phyloP scores from a whole-genome alignment of 768 basidiomycete species.

The Sarcodon sp. region DNA sequence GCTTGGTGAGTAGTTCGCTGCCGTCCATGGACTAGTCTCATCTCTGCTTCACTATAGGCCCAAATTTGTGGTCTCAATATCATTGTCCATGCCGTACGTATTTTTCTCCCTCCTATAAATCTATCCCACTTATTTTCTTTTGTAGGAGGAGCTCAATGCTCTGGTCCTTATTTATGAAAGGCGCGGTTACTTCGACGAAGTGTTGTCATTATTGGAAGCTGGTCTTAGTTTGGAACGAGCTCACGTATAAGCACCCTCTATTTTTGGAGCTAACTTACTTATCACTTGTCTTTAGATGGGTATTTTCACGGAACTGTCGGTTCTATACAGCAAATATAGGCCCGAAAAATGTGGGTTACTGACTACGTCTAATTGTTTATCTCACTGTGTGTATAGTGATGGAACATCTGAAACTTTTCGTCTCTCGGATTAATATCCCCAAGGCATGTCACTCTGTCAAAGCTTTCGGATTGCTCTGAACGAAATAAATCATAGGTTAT shows the following conservation, averaged over 20 bases:
- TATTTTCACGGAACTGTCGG: slow-evolving; percentile 91
- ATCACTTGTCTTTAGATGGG: slow-evolving; percentile 52
- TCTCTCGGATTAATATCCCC: slow-evolving; percentile 94
- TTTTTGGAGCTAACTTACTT: background rate
- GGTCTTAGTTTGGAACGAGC: slow-evolving; percentile 94
- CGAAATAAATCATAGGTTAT: slow-evolving; percentile 47
- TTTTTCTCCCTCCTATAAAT: background rate
- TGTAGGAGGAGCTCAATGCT: slow-evolving; percentile 63
- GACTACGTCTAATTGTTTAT: background rate
- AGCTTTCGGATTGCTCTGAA: background rate
- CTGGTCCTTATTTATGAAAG: slow-evolving; percentile 79
- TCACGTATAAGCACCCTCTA: slow-evolving; percentile 37
- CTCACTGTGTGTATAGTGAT: slow-evolving; percentile 45
- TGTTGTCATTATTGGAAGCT: slow-evolving; percentile 84
- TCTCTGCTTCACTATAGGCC: slow-evolving; percentile 32
- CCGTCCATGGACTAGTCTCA: background rate
- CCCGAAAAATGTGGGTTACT: slow-evolving; percentile 71
- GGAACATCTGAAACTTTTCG: slow-evolving; percentile 97
- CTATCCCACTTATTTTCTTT: slow-evolving; percentile 2
- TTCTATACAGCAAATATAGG: slow-evolving; percentile 89
- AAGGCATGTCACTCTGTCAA: slow-evolving; percentile 35
- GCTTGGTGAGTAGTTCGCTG: slow-evolving; percentile 37
- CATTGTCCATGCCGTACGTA: slow-evolving; percentile 69
- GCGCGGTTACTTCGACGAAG: slow-evolving; percentile 89
- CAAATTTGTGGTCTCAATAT: slow-evolving; percentile 99